Conservation (phyloP, 2,329 filamentous ascomycete genomes). For the Cytospora schulzeri region DNA sequence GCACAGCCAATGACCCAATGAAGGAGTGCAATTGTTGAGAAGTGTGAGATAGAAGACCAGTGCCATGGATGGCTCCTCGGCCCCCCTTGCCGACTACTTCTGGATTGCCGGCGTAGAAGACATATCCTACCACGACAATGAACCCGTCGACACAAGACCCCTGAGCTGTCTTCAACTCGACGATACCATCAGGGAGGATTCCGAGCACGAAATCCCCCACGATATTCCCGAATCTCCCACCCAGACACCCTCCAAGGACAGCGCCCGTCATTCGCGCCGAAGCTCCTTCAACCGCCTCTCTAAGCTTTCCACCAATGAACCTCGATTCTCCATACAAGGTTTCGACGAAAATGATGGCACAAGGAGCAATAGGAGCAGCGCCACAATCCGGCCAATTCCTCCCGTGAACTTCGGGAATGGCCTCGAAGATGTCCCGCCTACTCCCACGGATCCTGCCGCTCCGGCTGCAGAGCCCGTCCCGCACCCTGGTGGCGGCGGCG, state of each 20-base stretch:
- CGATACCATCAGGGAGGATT: constrained; percentile 64
- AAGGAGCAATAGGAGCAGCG: constrained; percentile 66
- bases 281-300: constrained; percentile 62
- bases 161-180: constrained; percentile 49
- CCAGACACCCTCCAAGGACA: constrained; percentile 36
- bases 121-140: constrained; percentile 62
- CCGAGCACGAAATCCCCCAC: constrained; percentile 53
- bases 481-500: constrained; percentile 24
- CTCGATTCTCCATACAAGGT: constrained; percentile 55
- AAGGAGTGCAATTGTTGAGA: constrained; percentile 19
- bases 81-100: constrained; percentile 73
- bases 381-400: constrained; percentile 57
- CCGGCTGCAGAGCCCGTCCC: not conserved
- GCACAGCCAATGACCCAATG: constrained; percentile 27
- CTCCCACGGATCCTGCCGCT: constrained; percentile 19
- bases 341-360: constrained; percentile 58
- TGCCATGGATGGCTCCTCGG: constrained; percentile 63
- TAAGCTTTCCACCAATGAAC: constrained; percentile 48
- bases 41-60: constrained; percentile 21
- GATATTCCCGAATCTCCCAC: constrained; percentile 44
- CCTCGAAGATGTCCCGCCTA: constrained; percentile 33
- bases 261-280: constrained; percentile 62
- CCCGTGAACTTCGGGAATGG: constrained; percentile 30
- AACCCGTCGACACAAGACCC: constrained; percentile 33
- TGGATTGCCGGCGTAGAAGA: constrained; percentile 74